Evolutionary conservation across 1,139 yeast species (phyloP), one percentile per base, ranked within the genome.

Genomic region (Taphrina communis): DNA sequence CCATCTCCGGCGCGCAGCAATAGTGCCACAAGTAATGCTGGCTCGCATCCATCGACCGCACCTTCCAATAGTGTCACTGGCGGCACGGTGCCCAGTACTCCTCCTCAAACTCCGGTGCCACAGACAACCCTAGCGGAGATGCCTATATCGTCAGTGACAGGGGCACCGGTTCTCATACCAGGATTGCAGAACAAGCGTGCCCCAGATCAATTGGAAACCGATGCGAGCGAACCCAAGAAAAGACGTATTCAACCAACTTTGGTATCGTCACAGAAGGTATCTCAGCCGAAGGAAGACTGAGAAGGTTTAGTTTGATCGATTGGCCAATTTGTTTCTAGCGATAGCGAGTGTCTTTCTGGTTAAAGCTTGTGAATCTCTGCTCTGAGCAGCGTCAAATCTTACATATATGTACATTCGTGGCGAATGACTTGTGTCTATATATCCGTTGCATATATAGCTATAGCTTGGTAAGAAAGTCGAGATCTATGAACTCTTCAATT

Each of bases 1-100:
- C 52, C 62, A 3, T 63, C 67, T n/a, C 67, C 67, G 8, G 61
- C 61, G 17, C 35, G 67, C 19, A 63, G 61, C 61, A 63, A 55
- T 25, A 53, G 61, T 17, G 67, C 58, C 4, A 50, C 61, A 11
- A 51, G 59, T 21, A 55, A 44, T 17, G 17, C 46, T 19, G 38
- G 38, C 19, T 36, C 46, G 19, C 67, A 63, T 39, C 61, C 61
- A 6, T 31, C 46, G 4, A 36, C 46, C 14, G 19, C 48, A 9
- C 8, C 25, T 14, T 41, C 53, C n/a, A 44, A 38, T 48, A 58
- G 42, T 6, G 46, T 14, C 39, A 6, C 36, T 58, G 6, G 35
- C 35, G 21, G 57, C 36, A 12, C 61, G 35, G 25, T 17, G n/a
- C 41, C 52, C 31, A 35, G 35, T 9, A 62, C 66, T 14, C 67